A percentile compares a stretch with the other conserved stretches of the same genome.
These are phyloP conservation scores for Cordyceps cicadae DNA, from an alignment of 2,329 filamentous ascomycete genomes.

Conservation along the genomic window DNA sequence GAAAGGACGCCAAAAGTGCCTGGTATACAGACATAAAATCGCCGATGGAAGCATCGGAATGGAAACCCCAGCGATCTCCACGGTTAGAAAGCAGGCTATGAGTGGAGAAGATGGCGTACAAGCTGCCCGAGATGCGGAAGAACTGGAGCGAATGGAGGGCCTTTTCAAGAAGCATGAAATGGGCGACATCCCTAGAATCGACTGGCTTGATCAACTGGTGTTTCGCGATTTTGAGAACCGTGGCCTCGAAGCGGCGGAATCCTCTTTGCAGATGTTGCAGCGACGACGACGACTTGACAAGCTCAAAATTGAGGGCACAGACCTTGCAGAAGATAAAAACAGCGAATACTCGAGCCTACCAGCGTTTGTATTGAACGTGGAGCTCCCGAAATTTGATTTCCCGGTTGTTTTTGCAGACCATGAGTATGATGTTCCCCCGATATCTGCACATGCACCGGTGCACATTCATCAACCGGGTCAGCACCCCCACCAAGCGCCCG, in stretches of 20 bases:
- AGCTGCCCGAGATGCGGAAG: conserved; percentile 65
- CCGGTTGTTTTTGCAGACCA: conserved; percentile 91
- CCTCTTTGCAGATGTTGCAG: conserved; percentile 52
- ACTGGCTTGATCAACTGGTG: conserved; percentile 93
- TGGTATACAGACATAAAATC: conserved; percentile 69
- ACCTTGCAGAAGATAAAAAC: conserved; percentile 22
- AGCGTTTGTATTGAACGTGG: conserved; percentile 77
- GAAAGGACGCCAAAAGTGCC: conserved; percentile 87
- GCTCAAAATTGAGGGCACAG: conserved; percentile 21
- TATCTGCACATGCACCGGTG: conserved; percentile 62
- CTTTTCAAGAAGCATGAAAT: conserved; percentile 97
- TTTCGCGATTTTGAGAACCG: conserved; percentile 83
- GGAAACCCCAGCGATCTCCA: conserved; percentile 61
- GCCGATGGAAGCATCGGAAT: conserved; percentile 80
- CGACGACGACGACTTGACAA: conserved; percentile 31
- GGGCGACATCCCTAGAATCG: conserved; percentile 85
- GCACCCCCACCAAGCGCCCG: conserved; percentile 69
- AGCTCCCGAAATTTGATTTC: conserved; percentile 91
- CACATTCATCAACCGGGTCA: conserved; percentile 50
- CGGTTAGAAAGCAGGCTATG: conserved; percentile 45
- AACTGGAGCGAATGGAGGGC: conserved; percentile 81
- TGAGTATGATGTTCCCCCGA: conserved; percentile 78
- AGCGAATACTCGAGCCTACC: conserved; percentile 37
- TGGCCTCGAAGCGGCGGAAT: conserved; percentile 54
- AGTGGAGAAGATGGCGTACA: conserved; percentile 40